These are phyloP conservation scores for Gossypium aridum DNA, from an alignment of 441 rosid species.

Conservation along the genomic window DNA sequence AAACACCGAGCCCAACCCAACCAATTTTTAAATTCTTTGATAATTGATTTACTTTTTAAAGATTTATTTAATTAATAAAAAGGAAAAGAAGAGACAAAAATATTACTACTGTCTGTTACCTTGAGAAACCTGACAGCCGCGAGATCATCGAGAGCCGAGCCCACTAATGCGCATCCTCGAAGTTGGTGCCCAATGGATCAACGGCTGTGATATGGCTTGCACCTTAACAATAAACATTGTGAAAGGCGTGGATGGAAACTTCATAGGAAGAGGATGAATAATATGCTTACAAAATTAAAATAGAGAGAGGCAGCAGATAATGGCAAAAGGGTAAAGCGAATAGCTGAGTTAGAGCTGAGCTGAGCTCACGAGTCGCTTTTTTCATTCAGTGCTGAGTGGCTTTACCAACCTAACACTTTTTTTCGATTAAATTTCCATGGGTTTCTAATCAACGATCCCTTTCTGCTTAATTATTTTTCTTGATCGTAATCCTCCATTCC, in stretches of 20 bases:
- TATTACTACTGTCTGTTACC: background rate
- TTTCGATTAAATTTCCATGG: background rate
- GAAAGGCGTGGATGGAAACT: background rate
- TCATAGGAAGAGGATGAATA: background rate
- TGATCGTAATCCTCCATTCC: background rate
- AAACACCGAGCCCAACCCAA: background rate
- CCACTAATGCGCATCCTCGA: background rate
- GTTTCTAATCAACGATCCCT: slow-evolving; percentile 6
- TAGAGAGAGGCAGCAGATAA: slow-evolving; percentile 9
- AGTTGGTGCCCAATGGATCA: background rate
- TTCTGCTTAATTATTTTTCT: background rate
- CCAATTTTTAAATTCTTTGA: background rate
- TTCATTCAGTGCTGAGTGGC: slow-evolving; percentile 19
- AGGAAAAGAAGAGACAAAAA: background rate
- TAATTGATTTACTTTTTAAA: background rate
- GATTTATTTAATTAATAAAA: background rate
- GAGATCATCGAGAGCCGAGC: slow-evolving; percentile 6
- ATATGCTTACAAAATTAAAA: background rate
- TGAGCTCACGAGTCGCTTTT: slow-evolving; percentile 18
- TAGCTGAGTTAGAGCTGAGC: slow-evolving; percentile 16
- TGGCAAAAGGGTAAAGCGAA: slow-evolving; percentile 25
- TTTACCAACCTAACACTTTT: slow-evolving; percentile 15
- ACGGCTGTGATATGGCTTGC: slow-evolving; percentile 14
- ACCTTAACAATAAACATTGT: background rate
- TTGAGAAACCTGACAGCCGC: slow-evolving; percentile 1